Evolutionary conservation across 2,329 filamentous ascomycete species (phyloP).

Genomic region (Talaromyces sp.): DNA sequence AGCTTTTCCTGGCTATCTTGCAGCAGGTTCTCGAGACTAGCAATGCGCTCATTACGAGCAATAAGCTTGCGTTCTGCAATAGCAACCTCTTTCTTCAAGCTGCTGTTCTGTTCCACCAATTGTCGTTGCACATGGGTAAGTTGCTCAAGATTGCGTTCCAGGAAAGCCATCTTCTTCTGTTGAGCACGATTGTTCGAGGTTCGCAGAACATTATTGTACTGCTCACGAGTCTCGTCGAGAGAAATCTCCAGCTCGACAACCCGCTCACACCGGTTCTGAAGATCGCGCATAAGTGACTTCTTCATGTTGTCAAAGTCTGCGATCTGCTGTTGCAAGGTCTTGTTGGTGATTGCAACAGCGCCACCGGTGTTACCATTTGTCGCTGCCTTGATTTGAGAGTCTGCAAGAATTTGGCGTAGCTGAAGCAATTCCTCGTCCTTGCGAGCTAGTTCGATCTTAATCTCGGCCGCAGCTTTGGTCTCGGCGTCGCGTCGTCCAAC

Average conservation of each 20-base stretch:
- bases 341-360: constrained; percentile 65
- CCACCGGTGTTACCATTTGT: constrained; percentile 54
- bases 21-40: constrained; percentile 84
- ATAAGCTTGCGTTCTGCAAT: constrained; percentile 97
- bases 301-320: constrained; percentile 99
- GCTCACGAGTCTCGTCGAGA: constrained; percentile 92
- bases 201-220: constrained; percentile 97
- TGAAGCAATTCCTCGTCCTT: constrained; percentile 79
- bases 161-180: constrained; percentile 99
- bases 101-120: constrained; percentile 95
- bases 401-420: constrained; percentile 75
- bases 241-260: constrained; percentile 98
- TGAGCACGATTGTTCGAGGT: constrained; percentile 97
- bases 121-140: constrained; percentile 95
- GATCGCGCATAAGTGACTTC: constrained; percentile 97
- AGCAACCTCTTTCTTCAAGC: constrained; percentile 97
- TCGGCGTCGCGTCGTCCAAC: constrained; percentile 70
- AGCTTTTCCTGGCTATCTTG: constrained; percentile 99
- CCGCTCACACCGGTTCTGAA: constrained; percentile 96
- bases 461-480: constrained; percentile 68
- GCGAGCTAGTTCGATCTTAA: constrained; percentile 70
- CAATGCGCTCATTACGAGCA: constrained; percentile 93
- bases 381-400: constrained; percentile 54
- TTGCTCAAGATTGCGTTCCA: constrained; percentile 97
- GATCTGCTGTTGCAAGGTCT: constrained; percentile 95